Evolutionary conservation across 805 yeast genomes (phyloP).

Genomic region (Ogataea nonfermentans): DNA sequence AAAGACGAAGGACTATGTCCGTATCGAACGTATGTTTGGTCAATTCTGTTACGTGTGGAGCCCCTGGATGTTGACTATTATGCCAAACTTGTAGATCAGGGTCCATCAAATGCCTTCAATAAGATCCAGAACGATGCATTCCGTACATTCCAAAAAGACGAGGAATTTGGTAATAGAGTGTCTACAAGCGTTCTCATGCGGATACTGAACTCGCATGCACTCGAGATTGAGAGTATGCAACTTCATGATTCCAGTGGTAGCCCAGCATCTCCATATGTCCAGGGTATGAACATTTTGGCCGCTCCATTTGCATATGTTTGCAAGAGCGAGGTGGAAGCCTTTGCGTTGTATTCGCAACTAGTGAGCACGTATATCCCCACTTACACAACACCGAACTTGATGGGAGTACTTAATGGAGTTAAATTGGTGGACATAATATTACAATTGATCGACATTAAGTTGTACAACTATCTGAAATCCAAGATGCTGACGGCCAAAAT

Average conservation of each 20-base stretch:
- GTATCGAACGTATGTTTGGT: conserved; percentile 78
- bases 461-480: conserved; percentile 56
- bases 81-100: conserved; percentile 48
- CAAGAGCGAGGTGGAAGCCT: conserved; percentile 84
- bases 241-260: conserved; percentile 3
- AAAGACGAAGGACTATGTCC: conserved; percentile 48
- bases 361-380: conserved; percentile 68
- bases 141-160: conserved; percentile 77
- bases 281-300: conserved; percentile 83
- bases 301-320: conserved; percentile 81
- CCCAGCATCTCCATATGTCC: conserved; percentile 64
- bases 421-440: conserved; percentile 72
- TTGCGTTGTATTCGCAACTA: conserved; percentile 62
- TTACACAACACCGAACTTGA: conserved; percentile 71
- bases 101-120: conserved; percentile 57
- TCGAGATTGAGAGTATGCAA: conserved; percentile 32
- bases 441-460: conserved; percentile 67
- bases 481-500: conserved; percentile 78
- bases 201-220: conserved; percentile 70
- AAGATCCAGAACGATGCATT: conserved; percentile 86
- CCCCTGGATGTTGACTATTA: conserved; percentile 58
- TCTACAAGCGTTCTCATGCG: conserved; percentile 68
- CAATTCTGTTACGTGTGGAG: conserved; percentile 64
- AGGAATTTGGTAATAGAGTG: conserved; percentile 59
- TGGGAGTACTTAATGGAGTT: conserved; percentile 79